Base-by-base conservation (phyloP, 345 rosid species). In the Dipteronia dyeriana region DNA sequence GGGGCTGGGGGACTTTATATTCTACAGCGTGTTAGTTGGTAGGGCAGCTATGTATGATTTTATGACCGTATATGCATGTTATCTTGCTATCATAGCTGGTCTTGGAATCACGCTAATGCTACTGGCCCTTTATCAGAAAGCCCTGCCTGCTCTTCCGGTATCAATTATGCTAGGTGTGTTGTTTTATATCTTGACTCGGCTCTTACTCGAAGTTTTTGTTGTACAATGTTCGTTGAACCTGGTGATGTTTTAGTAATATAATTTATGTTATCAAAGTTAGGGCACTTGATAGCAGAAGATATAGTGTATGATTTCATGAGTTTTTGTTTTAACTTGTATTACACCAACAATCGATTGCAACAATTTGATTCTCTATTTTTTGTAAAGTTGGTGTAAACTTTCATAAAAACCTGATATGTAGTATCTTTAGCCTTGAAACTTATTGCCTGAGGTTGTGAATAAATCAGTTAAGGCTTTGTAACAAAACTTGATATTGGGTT, bases 21-120 rank as follows among this genome's bases (percentile, higher is more conserved):
- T 93, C 90, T 95, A 95, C 82, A 95, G 97, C 14, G 97, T 93
- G 75, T 81, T 95, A 81, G 98, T 95, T 72, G 97, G 98, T 31
- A 91, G 98, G 82, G 98, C 98, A 16, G 98, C 98, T 5, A 88
- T 93, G 97, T 95, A 95, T 61, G 98, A 95, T 86, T 79, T 88
- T 80, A 93, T 95, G 99, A 91, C 97, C 9, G 97, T 95, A 23
- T 95, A 95, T 77, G 97, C 95, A 25, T 93, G 97, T 61, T 95
- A 95, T 80, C 93, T 93, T 64, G 98, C 97, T 17, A 95, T 95
- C 45, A 83, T 95, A 72, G 98, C 98, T 3, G 97, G 98, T 64
- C 85, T 95, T 20, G 98, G 97, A n/a, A 20, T 93, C n/a, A 95
- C 97, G 0, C 73, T 95, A 80, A 82, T 95, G 90, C 85, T 93